Evolutionary conservation across 2,329 filamentous ascomycete species (phyloP).

Genomic region (Hypoxylon sp.): DNA sequence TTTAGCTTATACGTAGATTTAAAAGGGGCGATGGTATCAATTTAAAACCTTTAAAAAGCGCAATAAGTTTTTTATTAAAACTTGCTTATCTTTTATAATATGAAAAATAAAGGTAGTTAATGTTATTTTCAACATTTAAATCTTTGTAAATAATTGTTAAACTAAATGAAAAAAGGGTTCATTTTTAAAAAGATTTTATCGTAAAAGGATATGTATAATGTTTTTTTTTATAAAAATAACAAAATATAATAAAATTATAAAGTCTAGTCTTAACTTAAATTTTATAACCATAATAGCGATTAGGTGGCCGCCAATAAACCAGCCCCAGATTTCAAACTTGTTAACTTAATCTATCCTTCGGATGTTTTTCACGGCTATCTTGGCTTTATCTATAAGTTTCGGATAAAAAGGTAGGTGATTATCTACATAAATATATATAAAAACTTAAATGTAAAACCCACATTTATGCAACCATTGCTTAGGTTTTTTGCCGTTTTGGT

Average conservation of each 20-base stretch:
- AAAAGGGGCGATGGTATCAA: constrained; percentile 31
- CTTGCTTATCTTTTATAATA: constrained; percentile 40
- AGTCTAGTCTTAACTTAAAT: constrained; percentile 25
- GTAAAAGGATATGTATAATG: constrained; percentile 29
- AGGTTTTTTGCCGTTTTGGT: constrained; percentile 32
- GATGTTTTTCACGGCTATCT: constrained; percentile 32
- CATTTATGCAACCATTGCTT: constrained; percentile 37
- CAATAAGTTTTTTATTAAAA: constrained; percentile 42
- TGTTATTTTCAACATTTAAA: constrained; percentile 35
- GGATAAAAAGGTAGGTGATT: constrained; percentile 31
- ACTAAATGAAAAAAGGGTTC: constrained; percentile 4
- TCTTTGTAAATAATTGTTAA: constrained; percentile 38
- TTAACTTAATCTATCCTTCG: constrained; percentile 21
- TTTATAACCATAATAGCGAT: constrained; percentile 34
- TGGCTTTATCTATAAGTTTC: constrained; percentile 30
- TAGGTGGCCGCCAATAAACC: constrained; percentile 39
- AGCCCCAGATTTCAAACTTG: constrained; percentile 40
- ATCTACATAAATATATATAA: constrained; percentile 34
- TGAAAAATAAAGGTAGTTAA: constrained; percentile 50
- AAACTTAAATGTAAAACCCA: constrained; percentile 37
- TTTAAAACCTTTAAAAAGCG: constrained; percentile 41
- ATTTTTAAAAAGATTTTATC: constrained; percentile 35
- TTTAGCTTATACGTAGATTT: constrained; percentile 41
- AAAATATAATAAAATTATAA: constrained; percentile 40
- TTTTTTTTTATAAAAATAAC: constrained; percentile 37